Evolutionary conservation across 1,139 yeast species (phyloP).

Genomic region (Yamadazyma buinensis): DNA sequence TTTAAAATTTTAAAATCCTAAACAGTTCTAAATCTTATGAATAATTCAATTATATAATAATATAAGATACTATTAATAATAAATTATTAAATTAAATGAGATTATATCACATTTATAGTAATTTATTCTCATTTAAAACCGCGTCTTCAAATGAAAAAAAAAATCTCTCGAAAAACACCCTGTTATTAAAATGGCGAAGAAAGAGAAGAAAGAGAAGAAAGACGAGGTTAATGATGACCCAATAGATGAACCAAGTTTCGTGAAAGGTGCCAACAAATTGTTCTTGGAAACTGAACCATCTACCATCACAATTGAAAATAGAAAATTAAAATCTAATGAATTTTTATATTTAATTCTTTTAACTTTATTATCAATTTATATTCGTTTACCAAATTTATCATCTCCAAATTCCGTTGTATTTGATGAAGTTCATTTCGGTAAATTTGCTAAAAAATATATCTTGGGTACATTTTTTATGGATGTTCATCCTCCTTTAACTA

Average conservation of each 20-base stretch:
- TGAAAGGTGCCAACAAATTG: conserved; percentile 10
- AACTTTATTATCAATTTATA: conserved; percentile 47
- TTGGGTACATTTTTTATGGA: conserved; percentile 78
- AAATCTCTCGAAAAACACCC: too few species aligned
- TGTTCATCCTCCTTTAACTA: conserved; percentile 93
- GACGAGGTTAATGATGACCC: conserved; percentile 4
- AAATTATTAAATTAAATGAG: too few species aligned
- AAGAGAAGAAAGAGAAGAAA: too few species aligned
- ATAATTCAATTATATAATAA: too few species aligned
- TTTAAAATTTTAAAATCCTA: too few species aligned
- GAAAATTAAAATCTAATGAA: conserved; percentile 18
- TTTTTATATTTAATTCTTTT: conserved; percentile 41
- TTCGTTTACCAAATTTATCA: conserved; percentile 34
- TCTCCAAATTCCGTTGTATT: conserved; percentile 33
- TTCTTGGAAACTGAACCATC: conserved; percentile 8
- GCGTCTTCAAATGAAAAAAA: not conserved
- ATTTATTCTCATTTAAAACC: too few species aligned
- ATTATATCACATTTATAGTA: too few species aligned
- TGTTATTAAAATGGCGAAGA: not conserved
- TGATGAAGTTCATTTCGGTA: conserved; percentile 57
- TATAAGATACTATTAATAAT: too few species aligned
- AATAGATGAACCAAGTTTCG: conserved; percentile 6
- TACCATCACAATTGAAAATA: conserved; percentile 2
- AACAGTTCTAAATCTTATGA: too few species aligned
- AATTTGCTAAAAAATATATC: conserved; percentile 73